Percentiles rank a stretch among this genome's conserved stretches.
These are phyloP conservation scores for Exophiala phaeomuriformis DNA, from an alignment of 2,329 filamentous ascomycete genomes.

Conservation along the genomic window DNA sequence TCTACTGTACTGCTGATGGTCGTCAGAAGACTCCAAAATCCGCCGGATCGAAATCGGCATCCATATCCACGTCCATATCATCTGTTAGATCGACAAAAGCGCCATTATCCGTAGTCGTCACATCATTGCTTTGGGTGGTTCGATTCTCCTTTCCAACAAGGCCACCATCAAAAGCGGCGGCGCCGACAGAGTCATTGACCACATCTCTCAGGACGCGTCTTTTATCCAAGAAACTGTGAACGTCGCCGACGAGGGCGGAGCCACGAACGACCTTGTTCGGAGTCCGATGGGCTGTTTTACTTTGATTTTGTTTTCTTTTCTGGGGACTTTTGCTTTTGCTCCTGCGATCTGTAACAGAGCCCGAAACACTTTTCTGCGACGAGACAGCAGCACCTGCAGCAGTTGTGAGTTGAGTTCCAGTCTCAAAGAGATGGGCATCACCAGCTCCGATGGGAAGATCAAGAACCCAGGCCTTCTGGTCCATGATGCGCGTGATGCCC, in stretches of 20 bases:
- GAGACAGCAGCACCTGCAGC: not conserved
- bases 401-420: constrained; percentile 30
- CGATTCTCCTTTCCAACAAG: constrained; percentile 23
- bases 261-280: constrained; percentile 57
- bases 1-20: no score
- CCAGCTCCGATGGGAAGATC: constrained; percentile 60
- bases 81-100: not conserved
- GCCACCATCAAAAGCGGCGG: constrained; percentile 47
- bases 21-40: constrained; percentile 12
- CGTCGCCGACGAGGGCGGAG: constrained; percentile 33
- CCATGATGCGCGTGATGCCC: constrained; percentile 69
- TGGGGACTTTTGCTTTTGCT: constrained; percentile 29
- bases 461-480: constrained; percentile 69
- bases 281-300: constrained; percentile 26
- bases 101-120: not conserved
- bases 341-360: constrained; percentile 22
- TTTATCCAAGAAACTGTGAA: constrained; percentile 53
- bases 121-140: not conserved
- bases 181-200: constrained; percentile 55
- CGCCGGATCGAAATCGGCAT: constrained; percentile 16
- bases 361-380: constrained; percentile 4
- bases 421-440: constrained; percentile 62
- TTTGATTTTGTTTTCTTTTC: constrained; percentile 8
- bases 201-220: constrained; percentile 68
- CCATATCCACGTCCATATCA: constrained; percentile 17